These are phyloP conservation scores for Fusarium humuli DNA, from an alignment of 2,329 filamentous ascomycete species.

Conservation along the genomic window DNA sequence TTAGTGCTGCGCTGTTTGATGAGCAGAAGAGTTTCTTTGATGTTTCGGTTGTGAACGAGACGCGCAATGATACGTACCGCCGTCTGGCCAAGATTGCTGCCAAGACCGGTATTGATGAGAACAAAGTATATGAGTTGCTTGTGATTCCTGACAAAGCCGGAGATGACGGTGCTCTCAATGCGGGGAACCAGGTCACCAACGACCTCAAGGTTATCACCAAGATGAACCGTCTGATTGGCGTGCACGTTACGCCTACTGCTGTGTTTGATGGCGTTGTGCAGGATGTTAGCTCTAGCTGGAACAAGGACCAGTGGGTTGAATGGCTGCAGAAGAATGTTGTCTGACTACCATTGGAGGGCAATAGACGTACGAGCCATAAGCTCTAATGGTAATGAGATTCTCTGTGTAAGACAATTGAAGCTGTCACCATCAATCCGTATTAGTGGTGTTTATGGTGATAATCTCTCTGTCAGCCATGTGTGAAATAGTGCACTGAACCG, in stretches of 20 bases:
- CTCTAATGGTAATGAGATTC: slow-evolving; percentile 21
- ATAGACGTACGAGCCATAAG: slow-evolving; percentile 3
- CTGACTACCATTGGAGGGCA: slow-evolving; percentile 40
- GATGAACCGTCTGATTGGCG: slow-evolving; percentile 79
- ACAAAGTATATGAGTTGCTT: slow-evolving; percentile 76
- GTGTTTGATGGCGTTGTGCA: slow-evolving; percentile 88
- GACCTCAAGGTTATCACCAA: slow-evolving; percentile 88
- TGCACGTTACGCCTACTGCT: slow-evolving; percentile 93
- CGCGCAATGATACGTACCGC: slow-evolving; percentile 84
- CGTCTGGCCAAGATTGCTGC: slow-evolving; percentile 80
- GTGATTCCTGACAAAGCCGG: slow-evolving; percentile 74
- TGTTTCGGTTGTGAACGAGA: slow-evolving; percentile 83
- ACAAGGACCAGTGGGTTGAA: slow-evolving; percentile 83
- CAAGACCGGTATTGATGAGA: slow-evolving; percentile 75
- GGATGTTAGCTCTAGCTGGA: slow-evolving; percentile 83
- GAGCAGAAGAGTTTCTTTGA: slow-evolving; percentile 86
- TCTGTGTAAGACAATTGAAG: slow-evolving; percentile 9
- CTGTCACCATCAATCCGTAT: background rate
- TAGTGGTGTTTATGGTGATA: slow-evolving; percentile 2
- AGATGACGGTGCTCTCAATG: slow-evolving; percentile 77
- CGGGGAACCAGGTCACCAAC: slow-evolving; percentile 83
- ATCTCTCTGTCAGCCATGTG: background rate
- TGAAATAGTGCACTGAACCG: slow-evolving; percentile 3
- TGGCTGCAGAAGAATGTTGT: slow-evolving; percentile 74
- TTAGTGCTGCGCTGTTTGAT: slow-evolving; percentile 73